Conservation (phyloP, 2,329 filamentous ascomycete genomes). For the Didymella lethalis region DNA sequence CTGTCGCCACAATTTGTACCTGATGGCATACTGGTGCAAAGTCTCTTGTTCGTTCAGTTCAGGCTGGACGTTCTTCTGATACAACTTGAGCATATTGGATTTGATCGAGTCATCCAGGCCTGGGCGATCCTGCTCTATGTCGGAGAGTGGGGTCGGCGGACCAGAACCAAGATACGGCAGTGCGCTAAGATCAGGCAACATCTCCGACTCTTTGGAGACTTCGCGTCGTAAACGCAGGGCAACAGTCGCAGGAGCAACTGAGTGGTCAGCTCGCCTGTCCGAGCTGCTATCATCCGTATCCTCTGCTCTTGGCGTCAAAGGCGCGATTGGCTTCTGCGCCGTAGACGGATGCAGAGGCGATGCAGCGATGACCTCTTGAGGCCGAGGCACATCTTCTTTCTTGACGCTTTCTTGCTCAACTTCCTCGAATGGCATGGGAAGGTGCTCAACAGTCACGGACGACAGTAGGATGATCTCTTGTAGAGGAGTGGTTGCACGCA, state of each 20-base stretch:
- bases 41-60: constrained; percentile 39
- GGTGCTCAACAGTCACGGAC: constrained; percentile 47
- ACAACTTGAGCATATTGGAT: constrained; percentile 46
- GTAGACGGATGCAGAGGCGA: constrained; percentile 22
- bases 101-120: constrained; percentile 47
- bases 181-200: constrained; percentile 52
- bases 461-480: constrained; percentile 55
- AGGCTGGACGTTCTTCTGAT: constrained; percentile 47
- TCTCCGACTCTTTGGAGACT: constrained; percentile 44
- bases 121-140: constrained; percentile 52
- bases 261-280: constrained; percentile 34
- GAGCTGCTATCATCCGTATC: constrained; percentile 45
- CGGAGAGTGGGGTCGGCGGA: constrained; percentile 54
- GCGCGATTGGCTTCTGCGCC: constrained; percentile 34
- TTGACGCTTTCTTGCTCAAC: constrained; percentile 21
- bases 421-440: constrained; percentile 33
- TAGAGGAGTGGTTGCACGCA: constrained; percentile 55
- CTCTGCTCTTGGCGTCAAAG: constrained; percentile 48
- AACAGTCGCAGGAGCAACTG: constrained; percentile 44
- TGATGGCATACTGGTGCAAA: constrained; percentile 47
- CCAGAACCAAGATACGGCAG: constrained; percentile 57
- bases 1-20: constrained; percentile 54
- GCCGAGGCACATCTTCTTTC: constrained; percentile 30
- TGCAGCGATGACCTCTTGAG: constrained; percentile 25
- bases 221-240: constrained; percentile 43